phyloP scores from a whole-genome alignment of 2,329 filamentous ascomycete species.

The Leptodontidium sp. region DNA sequence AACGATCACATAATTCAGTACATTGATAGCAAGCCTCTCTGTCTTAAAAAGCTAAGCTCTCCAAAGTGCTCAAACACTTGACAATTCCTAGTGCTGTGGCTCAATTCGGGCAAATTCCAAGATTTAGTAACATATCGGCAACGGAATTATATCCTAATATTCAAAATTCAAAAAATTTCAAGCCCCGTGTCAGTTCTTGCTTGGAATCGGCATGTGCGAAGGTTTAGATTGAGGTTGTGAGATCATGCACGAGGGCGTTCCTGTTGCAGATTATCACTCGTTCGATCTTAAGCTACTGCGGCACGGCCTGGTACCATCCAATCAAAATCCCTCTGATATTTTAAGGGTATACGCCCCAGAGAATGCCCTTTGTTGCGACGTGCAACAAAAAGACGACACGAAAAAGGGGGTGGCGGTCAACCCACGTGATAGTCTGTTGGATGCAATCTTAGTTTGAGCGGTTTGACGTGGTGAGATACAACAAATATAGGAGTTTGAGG shows the following conservation, averaged over 20 bases:
- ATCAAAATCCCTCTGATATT: background rate
- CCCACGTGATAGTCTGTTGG: background rate
- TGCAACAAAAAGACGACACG: background rate
- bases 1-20: too few relatives aligned
- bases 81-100: background rate
- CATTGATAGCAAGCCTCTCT: too few relatives aligned
- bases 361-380: background rate
- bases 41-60: background rate
- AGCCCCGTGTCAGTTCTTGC: background rate
- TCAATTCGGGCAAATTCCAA: too few relatives aligned
- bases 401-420: background rate
- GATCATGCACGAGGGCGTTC: slow-evolving; percentile 5
- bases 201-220: background rate
- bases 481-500: too few relatives aligned
- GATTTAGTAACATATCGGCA: background rate
- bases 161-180: background rate
- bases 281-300: background rate
- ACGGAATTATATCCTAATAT: too few relatives aligned
- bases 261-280: background rate
- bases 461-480: background rate
- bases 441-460: too few relatives aligned
- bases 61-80: background rate
- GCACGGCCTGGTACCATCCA: background rate
- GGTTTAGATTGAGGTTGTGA: background rate
- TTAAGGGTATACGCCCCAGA: background rate